Evolutionary conservation across 139 green algal species (phyloP), one percentile per base, ranked within the genome.

Genomic region (Penium margaritaceum): DNA sequence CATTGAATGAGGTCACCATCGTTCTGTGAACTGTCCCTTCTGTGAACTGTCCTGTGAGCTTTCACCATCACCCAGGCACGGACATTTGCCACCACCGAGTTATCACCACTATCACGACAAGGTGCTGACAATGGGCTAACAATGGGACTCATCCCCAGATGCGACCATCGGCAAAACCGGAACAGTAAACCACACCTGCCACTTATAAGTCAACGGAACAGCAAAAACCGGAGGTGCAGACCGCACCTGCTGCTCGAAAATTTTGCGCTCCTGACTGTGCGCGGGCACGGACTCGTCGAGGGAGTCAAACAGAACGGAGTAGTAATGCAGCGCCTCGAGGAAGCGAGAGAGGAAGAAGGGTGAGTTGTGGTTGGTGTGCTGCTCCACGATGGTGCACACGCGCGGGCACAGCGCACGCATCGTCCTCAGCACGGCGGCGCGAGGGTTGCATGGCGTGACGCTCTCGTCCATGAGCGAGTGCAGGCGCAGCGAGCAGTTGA

Each of bases 341-440:
- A 76, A 76, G 57, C 68, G 68, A 33, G 24, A n/a, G 19, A 76
- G 68, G 41, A 76, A 76, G 51, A 76, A 76, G 32, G 68, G 68
- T 19, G 68, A 69, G 68, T 69, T 76, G 44, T 76, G 51, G 17
- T 44, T 69, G 0, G 68, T 76, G 17, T 76, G 57, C 17, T 68
- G 68, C 41, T 76, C 68, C 36, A 76, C 68, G 27, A 76, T 36
- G 14, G 68, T 76, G 0, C n/a, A 32, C 4, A 76, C 24, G 1
- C 27, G 29, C 21, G 68, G 68, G 36, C 27, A 29, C 1, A 75
- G 39, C 57, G 47, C 57, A 17, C 51, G 68, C 38, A 67, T 55
- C 17, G 43, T 46, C 27, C 46, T 24, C 39, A 75, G 47, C 46
- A 75, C 68, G 21, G 61, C 61, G 36, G 19, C 36, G 35, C 61